Conservation (phyloP, 371 early-diverging fungal genomes). For the Chytridiales sp. region DNA sequence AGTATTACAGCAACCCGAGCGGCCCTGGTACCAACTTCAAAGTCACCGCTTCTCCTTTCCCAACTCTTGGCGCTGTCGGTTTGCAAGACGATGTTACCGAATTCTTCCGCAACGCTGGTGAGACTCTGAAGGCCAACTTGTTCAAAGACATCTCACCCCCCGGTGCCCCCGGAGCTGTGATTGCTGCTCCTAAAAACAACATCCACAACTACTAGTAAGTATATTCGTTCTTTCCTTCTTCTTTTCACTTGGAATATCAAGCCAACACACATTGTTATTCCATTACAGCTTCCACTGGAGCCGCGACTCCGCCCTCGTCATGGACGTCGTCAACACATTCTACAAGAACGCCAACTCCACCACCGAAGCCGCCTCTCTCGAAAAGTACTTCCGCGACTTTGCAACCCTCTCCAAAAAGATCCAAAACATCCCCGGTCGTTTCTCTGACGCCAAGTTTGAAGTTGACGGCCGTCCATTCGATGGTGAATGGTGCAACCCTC, state of each 20-base stretch:
- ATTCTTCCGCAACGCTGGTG: neutral
- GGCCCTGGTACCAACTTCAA: slow-evolving; percentile 5
- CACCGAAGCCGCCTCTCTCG: neutral
- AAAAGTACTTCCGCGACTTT: slow-evolving; percentile 27
- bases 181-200: slow-evolving; percentile 43
- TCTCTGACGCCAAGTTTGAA: slow-evolving; percentile 77
- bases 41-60: neutral
- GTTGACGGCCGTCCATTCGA: slow-evolving; percentile 57
- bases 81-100: neutral
- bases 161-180: slow-evolving; percentile 37
- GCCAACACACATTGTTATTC: slow-evolving; percentile 45
- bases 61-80: neutral
- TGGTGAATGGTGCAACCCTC: slow-evolving; percentile 65
- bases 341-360: slow-evolving; percentile 4
- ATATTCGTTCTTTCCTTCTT: neutral
- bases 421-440: slow-evolving; percentile 27
- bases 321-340: slow-evolving; percentile 4
- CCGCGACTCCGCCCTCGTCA: slow-evolving; percentile 64
- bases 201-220: neutral
- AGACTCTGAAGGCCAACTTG: neutral
- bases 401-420: slow-evolving; percentile 7
- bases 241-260: slow-evolving; percentile 15
- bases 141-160: neutral
- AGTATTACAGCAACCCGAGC: slow-evolving; percentile 2
- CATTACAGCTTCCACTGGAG: slow-evolving; percentile 73